These are phyloP conservation scores for Aureobasidium sp. DNA, from an alignment of 2,329 filamentous ascomycete genomes.

Conservation along the genomic window DNA sequence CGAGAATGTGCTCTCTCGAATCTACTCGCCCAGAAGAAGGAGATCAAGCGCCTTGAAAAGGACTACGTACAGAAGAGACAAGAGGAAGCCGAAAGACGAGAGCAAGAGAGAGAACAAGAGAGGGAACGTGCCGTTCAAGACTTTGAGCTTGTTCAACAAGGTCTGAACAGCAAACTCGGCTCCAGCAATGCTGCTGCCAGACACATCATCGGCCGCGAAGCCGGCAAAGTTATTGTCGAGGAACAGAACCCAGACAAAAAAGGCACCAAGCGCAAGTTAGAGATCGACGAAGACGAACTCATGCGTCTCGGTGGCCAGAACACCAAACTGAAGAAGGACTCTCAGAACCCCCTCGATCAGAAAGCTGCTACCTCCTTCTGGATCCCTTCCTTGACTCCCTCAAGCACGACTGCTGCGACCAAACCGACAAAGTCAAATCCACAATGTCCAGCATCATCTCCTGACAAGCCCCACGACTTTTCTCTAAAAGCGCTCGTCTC, in stretches of 20 bases:
- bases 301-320: constrained; percentile 64
- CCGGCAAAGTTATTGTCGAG: constrained; percentile 24
- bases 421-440: constrained; percentile 37
- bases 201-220: constrained; percentile 36
- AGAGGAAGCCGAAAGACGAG: constrained; percentile 56
- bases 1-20: constrained; percentile 88
- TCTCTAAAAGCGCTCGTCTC: constrained; percentile 70
- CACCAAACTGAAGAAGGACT: constrained; percentile 57
- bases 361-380: constrained; percentile 81
- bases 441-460: constrained; percentile 54
- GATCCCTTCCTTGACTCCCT: constrained; percentile 77
- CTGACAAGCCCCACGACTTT: constrained; percentile 60
- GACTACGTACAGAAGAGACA: constrained; percentile 49
- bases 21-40: constrained; percentile 82
- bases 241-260: constrained; percentile 23
- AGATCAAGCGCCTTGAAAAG: constrained; percentile 74
- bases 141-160: constrained; percentile 80
- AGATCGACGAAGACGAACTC: constrained; percentile 70
- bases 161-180: constrained; percentile 32
- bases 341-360: constrained; percentile 55
- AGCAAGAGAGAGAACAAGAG: constrained; percentile 52
- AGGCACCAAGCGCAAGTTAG: constrained; percentile 67
- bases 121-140: constrained; percentile 68
- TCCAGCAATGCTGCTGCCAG: constrained; percentile 28
- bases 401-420: constrained; percentile 29